Evolutionary conservation across 2,329 filamentous ascomycete genomes (phyloP).

Genomic region (Diaporthe eres): DNA sequence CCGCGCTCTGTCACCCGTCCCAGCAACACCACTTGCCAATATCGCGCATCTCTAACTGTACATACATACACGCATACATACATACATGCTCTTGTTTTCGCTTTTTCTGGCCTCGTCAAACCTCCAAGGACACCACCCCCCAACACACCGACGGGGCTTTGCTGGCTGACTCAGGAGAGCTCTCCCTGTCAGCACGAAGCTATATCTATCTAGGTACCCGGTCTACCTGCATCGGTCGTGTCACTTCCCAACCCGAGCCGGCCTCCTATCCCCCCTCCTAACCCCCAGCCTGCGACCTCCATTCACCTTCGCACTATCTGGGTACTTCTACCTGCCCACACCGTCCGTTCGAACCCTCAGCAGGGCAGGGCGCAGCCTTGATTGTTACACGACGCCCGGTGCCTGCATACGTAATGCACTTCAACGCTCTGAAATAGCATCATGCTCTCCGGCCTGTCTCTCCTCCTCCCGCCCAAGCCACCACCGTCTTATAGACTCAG

Average conservation of each 20-base stretch:
- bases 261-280: slow-evolving; percentile 32
- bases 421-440: slow-evolving; percentile 40
- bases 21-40: slow-evolving; percentile 11
- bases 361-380: slow-evolving; percentile 33
- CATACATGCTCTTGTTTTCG: slow-evolving; percentile 15
- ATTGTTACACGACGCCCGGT: slow-evolving; percentile 34
- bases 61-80: neutral
- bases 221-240: slow-evolving; percentile 33
- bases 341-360: neutral
- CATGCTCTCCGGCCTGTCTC: slow-evolving; percentile 42
- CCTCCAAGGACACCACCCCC: slow-evolving; percentile 6
- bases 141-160: neutral
- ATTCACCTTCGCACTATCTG: slow-evolving; percentile 15
- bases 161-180: slow-evolving; percentile 40
- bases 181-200: slow-evolving; percentile 35
- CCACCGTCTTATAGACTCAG: slow-evolving; percentile 38
- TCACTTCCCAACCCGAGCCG: slow-evolving; percentile 34
- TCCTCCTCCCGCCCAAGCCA: slow-evolving; percentile 41
- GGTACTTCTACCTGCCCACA: slow-evolving; percentile 8
- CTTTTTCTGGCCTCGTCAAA: slow-evolving; percentile 1
- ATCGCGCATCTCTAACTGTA: slow-evolving; percentile 27
- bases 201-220: slow-evolving; percentile 23
- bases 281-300: slow-evolving; percentile 20
- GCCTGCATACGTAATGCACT: slow-evolving; percentile 41
- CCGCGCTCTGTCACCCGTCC: neutral